Conservation (phyloP, 805 yeast species). For the Crinitomyces ghanaensis region DNA sequence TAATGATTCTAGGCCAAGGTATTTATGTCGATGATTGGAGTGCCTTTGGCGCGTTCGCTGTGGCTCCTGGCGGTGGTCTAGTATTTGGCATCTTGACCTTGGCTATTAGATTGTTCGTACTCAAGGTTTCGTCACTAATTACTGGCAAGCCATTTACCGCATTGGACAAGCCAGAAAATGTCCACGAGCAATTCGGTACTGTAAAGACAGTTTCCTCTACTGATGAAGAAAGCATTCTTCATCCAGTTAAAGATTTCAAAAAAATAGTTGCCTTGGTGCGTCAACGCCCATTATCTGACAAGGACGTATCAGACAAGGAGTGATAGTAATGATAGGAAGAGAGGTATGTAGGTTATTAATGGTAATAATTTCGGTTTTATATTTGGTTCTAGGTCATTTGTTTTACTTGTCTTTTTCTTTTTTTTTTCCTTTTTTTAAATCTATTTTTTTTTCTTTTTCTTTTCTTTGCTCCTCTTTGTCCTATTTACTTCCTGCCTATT, state of each 20-base stretch:
- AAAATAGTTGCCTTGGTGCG: too few relatives aligned
- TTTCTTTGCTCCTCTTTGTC: too few relatives aligned
- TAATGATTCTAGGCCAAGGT: constrained; percentile 55
- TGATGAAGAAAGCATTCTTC: too few relatives aligned
- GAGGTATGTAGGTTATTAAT: background rate
- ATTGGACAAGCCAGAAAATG: constrained; percentile 20
- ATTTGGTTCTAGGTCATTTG: background rate
- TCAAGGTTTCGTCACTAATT: constrained; percentile 24
- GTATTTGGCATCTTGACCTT: constrained; percentile 43
- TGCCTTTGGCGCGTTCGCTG: constrained; percentile 87
- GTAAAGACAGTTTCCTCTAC: too few relatives aligned
- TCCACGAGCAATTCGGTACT: too few relatives aligned
- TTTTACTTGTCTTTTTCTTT: background rate
- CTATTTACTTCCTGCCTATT: too few relatives aligned
- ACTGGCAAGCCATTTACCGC: constrained; percentile 31
- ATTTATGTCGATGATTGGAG: constrained; percentile 81
- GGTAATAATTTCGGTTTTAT: background rate
- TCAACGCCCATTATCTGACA: constrained; percentile 1
- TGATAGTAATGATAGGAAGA: too few relatives aligned
- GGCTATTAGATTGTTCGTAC: constrained; percentile 21
- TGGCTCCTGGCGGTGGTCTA: constrained; percentile 76
- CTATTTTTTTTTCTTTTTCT: background rate
- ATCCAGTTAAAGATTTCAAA: too few relatives aligned
- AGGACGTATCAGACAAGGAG: background rate
- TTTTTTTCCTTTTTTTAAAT: background rate